Base-by-base conservation (phyloP, 208 protist genomes). In the Phytomonas serpens region DNA sequence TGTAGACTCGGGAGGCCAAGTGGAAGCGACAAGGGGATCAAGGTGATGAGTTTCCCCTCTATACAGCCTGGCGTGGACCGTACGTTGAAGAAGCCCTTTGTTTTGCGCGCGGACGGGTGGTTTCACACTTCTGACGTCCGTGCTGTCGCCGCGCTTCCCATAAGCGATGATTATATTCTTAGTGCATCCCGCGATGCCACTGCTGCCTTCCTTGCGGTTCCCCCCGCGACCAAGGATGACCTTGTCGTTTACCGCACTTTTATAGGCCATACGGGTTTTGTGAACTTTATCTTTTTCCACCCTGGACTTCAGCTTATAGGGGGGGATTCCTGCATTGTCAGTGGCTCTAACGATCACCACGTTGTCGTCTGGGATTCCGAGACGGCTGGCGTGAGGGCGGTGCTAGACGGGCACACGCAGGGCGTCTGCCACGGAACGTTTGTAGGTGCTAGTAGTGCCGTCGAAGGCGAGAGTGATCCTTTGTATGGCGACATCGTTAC, bases 251-350 rank as follows among this genome's bases (percentile, higher is more conserved):
- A 61, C 16, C 34, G 75, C 47, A 77, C 74, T 14, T 79, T 91
- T 52, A 62, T 80, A 52, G 89, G 87, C 3, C 89, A 95, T 71
- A 84, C 72, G 2, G 87, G 81, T 2, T 95, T 95, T 79, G 89
- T 95, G 29, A 95, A 95, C 72, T 92, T 90, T 64, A 77, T 73
- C n/a, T 52, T 92, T 2, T 80, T 77, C 62, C 87, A 94, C 69
- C 79, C 84, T 2, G 66, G 68, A 0, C 61, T 83, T 0, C 61
- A 74, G 61, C 33, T 76, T 33, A 47, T 47, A 10, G 40, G 40
- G 40, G 40, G 40, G 9, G 1, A 33, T 66, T 31, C 85, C 29
- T 88, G 79, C 62, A 14, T 94, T 52, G 74, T 93, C 37, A 96
- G 89, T 0, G 85, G 87, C 30, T 73, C 77, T 13, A 93, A 93